Base-by-base conservation (phyloP, 2,329 filamentous ascomycete species). In the Chaetothyriales sp. region DNA sequence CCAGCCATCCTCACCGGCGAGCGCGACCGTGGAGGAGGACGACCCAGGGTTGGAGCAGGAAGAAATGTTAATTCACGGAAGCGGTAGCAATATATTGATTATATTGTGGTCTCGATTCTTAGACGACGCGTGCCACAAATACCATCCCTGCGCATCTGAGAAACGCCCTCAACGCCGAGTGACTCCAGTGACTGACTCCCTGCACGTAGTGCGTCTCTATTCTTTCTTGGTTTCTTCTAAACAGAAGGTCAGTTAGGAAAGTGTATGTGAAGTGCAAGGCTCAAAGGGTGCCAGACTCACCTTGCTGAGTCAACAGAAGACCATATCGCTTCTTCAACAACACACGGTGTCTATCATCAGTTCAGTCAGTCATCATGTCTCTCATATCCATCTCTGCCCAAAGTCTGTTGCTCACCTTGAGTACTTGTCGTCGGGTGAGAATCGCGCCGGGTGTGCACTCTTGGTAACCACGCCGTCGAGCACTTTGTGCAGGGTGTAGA, bases 361-460 rank as follows among this genome's bases (percentile, higher is more conserved):
- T 43, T 53, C 36, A 54, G 46, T 18, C 49, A 26, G 46, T 20
- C 44, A 12, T 45, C 6, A 10, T 45, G n/a, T n/a, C n/a, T n/a
- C n/a, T 3, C n/a, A 2, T 26, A 45, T 45, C 22, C n/a, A n/a
- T 19, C 3, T 19, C 43, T 45, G 43, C 43, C 19, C n/a, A 3
- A 10, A 20, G 7, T n/a, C n/a, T n/a, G 18, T 69, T 49, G 18
- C 69, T 48, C 66, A 80, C 77, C 79, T 75, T 64, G 88, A 95
- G 78, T 93, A 96, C 77, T 95, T 95, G 77, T 98, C 92, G 72
- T 98, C 92, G 57, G 92, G 92, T 46, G 87, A 95, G 76, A 96
- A 98, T 61, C 92, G 79, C 44, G 92, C 92, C 46, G 92, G 90
- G 73, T 96, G 90, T 51, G 92, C 92, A 49, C 85, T 92, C 77